Base-by-base conservation (phyloP, 164 flowering plant genomes). In the Kalanchoe fedtschenkoi region DNA sequence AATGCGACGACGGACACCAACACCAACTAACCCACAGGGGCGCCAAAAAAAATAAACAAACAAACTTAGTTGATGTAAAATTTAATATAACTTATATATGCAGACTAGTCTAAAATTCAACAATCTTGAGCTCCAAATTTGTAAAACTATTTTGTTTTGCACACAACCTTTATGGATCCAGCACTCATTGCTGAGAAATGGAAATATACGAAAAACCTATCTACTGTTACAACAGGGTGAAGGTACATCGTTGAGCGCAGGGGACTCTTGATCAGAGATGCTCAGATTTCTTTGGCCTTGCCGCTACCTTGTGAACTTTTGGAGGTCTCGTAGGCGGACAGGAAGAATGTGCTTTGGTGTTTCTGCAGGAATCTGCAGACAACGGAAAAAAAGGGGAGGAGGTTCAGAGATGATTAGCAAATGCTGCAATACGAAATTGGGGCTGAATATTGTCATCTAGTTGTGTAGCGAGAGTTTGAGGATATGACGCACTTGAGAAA, bases 401-500 rank as follows among this genome's bases (percentile, higher is more conserved):
- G 32, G 26, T 11, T 51, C 30, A 51, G 28, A 17, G 8, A 51
- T 6, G 17, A 11, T 5, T 37, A 13, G 32, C 22, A 6, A 5
- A 44, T 17, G 5, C 24, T 19, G 51, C 51, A 0, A n/a, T 19
- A 19, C 21, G 6, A 4, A 44, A 22, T 44, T 51, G 32, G 6
- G 16, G 6, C 17, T 26, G 56, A 1, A 13, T n/a, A 29, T 11
- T 51, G 13, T 1, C 16, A 13, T 24, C 1, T 17, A 51, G 56
- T 13, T 17, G 4, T 26, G 56, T 51, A 4, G 26, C 13, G 11
- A 13, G 32, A 51, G 5, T 2, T 3, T 10, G 11, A 11, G 32
- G 56, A 26, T 2, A 24, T 51, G 11, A 26, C 46, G 64, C 87
- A 93, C 99, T 82, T 93, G 78, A 93, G 91, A 70, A 93, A 80